Evolutionary conservation across 768 basidiomycete species (phyloP).

Genomic region (Boletus pseudo-olivaceus): DNA sequence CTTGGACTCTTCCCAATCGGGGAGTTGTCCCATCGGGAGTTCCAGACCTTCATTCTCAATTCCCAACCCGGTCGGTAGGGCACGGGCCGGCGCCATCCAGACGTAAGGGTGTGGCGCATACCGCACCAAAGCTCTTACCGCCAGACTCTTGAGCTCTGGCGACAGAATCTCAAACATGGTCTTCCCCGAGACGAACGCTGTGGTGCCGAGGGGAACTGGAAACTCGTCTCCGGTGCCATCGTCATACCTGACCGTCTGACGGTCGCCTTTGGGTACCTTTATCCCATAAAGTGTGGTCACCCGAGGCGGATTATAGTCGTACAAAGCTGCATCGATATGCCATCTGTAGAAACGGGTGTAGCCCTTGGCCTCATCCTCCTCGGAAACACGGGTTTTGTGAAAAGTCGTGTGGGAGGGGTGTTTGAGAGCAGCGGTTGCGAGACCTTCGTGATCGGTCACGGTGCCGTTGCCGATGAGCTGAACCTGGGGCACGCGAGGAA

Average conservation of each 20-base stretch:
- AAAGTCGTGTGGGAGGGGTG: slow-evolving; percentile 86
- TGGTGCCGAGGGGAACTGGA: slow-evolving; percentile 79
- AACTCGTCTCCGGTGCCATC: slow-evolving; percentile 86
- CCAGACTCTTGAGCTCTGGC: slow-evolving; percentile 68
- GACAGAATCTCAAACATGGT: slow-evolving; percentile 83
- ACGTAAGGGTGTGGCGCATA: slow-evolving; percentile 88
- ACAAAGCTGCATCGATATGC: slow-evolving; percentile 90
- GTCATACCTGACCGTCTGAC: slow-evolving; percentile 71
- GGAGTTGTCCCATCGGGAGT: slow-evolving; percentile 60
- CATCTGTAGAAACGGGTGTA: slow-evolving; percentile 86
- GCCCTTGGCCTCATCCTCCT: slow-evolving; percentile 74
- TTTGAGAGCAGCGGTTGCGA: slow-evolving; percentile 73
- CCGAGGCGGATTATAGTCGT: slow-evolving; percentile 71
- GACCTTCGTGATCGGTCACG: slow-evolving; percentile 77
- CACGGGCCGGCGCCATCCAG: slow-evolving; percentile 81
- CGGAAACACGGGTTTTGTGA: slow-evolving; percentile 74
- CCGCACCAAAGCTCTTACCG: slow-evolving; percentile 68
- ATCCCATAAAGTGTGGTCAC: slow-evolving; percentile 86
- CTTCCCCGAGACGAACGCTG: slow-evolving; percentile 77
- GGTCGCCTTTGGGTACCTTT: slow-evolving; percentile 59
- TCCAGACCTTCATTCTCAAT: slow-evolving; percentile 79
- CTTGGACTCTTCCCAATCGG: slow-evolving; percentile 77
- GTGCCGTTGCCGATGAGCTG: slow-evolving; percentile 90
- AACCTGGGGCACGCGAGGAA: slow-evolving; percentile 83
- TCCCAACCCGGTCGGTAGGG: slow-evolving; percentile 76